phyloP scores from a whole-genome alignment of 148 eudicot genomes.

The Vaccinium myrtillus region DNA sequence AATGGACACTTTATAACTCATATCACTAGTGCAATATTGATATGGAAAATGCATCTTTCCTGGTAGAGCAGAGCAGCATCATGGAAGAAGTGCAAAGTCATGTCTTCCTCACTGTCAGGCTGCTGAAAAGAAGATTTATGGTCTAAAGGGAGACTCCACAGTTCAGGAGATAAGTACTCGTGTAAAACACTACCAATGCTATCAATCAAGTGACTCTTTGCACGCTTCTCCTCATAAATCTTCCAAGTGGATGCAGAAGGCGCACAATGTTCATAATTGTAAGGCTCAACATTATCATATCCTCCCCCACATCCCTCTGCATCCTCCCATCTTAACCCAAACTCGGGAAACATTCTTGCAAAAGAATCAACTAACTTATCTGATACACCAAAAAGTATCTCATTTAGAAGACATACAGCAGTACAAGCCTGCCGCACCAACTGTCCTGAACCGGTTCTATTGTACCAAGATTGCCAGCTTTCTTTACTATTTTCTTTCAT shows the following conservation, averaged over 20 bases:
- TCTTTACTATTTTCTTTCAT: conserved; percentile 52
- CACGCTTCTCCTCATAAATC: conserved; percentile 25
- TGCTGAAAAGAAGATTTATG: conserved; percentile 42
- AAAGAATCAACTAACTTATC: conserved; percentile 50
- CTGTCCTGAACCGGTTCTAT: conserved; percentile 65
- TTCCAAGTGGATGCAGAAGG: conserved; percentile 44
- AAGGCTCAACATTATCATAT: conserved; percentile 17
- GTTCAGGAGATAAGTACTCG: conserved; percentile 73
- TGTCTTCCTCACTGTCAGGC: conserved; percentile 40
- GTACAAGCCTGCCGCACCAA: conserved; percentile 83
- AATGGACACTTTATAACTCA: background rate
- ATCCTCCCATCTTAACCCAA: conserved; percentile 27
- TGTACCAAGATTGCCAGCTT: conserved; percentile 89
- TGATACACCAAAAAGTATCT: conserved; percentile 86
- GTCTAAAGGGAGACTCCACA: conserved; percentile 82
- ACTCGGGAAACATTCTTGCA: conserved; percentile 40
- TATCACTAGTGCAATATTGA: conserved; percentile 1
- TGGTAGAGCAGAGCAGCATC: conserved; percentile 80
- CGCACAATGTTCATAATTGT: conserved; percentile 15
- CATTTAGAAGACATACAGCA: conserved; percentile 79
- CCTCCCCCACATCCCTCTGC: conserved; percentile 22
- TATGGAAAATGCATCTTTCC: conserved; percentile 38
- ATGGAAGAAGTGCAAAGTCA: conserved; percentile 58
- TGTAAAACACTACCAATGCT: conserved; percentile 74
- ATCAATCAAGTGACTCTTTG: conserved; percentile 54